Conservation (phyloP, 2,329 filamentous ascomycete species). For the Talaromyces amestolkiae region DNA sequence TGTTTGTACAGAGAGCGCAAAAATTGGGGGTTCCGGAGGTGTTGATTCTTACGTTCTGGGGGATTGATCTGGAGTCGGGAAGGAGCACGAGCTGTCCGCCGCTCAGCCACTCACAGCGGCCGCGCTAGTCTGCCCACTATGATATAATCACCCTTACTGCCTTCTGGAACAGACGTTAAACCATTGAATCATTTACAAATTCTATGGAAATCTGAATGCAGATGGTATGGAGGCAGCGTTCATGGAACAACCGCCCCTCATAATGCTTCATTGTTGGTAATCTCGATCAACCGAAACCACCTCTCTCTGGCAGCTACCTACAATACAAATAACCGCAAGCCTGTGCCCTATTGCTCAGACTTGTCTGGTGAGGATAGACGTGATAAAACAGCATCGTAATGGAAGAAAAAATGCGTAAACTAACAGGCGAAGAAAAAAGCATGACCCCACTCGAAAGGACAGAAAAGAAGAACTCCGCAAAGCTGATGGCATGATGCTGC, state of each 20-base stretch:
- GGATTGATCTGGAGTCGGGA: conserved; percentile 14
- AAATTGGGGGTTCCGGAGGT: background rate
- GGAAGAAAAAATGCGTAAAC: conserved; percentile 4
- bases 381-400: conserved; percentile 3
- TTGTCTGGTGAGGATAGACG: background rate
- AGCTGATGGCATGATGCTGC: conserved; percentile 19
- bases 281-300: background rate
- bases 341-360: background rate
- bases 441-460: conserved; percentile 15
- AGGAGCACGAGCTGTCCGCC: conserved; percentile 19
- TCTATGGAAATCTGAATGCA: background rate
- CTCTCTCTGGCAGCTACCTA: conserved; percentile 17
- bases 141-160: background rate
- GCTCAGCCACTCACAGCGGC: conserved; percentile 18
- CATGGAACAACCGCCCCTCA: conserved; percentile 1
- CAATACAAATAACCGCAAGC: conserved; percentile 16
- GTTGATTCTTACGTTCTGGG: background rate
- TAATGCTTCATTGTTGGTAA: conserved; percentile 4
- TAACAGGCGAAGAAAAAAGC: background rate
- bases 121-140: conserved; percentile 15
- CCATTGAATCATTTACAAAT: background rate
- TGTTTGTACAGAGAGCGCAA: background rate
- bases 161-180: background rate
- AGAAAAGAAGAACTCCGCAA: conserved; percentile 17
- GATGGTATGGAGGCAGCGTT: background rate